Base-by-base conservation (phyloP, 306 rosid species). In the Amphicarpaea edgeworthii region DNA sequence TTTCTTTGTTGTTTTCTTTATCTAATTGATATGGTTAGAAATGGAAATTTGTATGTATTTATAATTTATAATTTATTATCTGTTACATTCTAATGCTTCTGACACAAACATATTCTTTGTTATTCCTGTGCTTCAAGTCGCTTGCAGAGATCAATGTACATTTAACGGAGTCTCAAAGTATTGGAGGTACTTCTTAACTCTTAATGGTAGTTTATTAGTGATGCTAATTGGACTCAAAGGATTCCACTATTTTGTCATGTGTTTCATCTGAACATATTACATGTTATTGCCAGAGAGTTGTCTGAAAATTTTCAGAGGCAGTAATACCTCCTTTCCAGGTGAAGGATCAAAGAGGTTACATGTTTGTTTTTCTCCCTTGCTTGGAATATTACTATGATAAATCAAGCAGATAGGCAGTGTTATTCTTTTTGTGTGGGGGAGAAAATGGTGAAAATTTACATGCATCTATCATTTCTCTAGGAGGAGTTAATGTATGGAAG, bases 81-180 rank as follows among this genome's bases (percentile, higher is more conserved):
- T 73, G 26, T 23, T 73, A 16, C 73, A 10, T 63, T 68, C 19
- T 54, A 58, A 47, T 75, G 61, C 38, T 63, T 65, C 83, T 86
- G 83, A 82, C 80, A 19, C 32, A 2, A 45, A 45, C 59, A 46
- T 34, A 46, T 76, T 79, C 24, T 78, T 77, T 79, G 41, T 77
- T 75, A 24, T 71, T 78, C 15, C 59, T 74, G 60, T 85, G 50
- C 73, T 81, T 86, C 70, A 72, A 92, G 98, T 90, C 98, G 6
- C 98, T 92, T 68, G 86, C 86, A 20, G 97, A 88, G 77, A 88
- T 88, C 86, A 94, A 94, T 85, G 81, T 79, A 78, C 92, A 84
- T 85, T 72, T 94, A 58, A 76, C 82, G 20, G 91, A 90, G 82
- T 86, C 94, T 65, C 92, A 90, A 64, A 85, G 75, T 79, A 79